Evolutionary conservation across 306 rosid species (phyloP).

Genomic region (Carpinus viminea): DNA sequence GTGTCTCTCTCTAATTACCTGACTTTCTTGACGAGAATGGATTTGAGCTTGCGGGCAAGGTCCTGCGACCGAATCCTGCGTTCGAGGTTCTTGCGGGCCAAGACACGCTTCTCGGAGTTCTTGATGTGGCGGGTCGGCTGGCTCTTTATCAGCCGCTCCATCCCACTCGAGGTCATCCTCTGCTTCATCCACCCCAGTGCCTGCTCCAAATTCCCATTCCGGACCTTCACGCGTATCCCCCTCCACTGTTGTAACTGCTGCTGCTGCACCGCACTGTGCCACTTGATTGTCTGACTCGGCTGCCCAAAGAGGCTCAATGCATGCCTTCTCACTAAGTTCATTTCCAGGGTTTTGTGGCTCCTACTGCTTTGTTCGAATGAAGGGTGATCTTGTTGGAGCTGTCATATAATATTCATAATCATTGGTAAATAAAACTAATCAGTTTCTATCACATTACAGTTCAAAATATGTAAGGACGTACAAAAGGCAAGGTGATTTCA

Average conservation of each 20-base stretch:
- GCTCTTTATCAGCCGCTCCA: constrained; percentile 74
- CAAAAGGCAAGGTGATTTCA: no score
- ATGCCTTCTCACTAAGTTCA: constrained; percentile 60
- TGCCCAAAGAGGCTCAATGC: constrained; percentile 40
- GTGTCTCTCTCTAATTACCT: constrained; percentile 46
- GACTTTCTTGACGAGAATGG: constrained; percentile 82
- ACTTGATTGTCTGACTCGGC: constrained; percentile 30
- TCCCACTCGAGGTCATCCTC: constrained; percentile 80
- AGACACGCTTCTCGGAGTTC: constrained; percentile 86
- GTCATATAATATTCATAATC: no score
- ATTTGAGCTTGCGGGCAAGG: constrained; percentile 71
- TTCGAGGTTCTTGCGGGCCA: constrained; percentile 70
- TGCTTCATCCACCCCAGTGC: constrained; percentile 69
- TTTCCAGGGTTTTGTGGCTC: constrained; percentile 20
- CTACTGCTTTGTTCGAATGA: background rate
- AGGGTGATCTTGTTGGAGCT: no score
- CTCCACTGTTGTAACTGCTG: constrained; percentile 65
- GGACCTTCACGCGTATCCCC: constrained; percentile 74
- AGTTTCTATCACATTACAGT: no score
- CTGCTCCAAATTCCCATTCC: constrained; percentile 61
- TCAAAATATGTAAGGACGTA: no score
- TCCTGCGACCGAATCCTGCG: constrained; percentile 63
- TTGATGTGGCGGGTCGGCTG: constrained; percentile 72
- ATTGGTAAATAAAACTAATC: no score
- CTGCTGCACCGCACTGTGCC: constrained; percentile 26